Percentiles rank a stretch among this genome's conserved stretches.
Evolutionary conservation across 768 basidiomycete genomes (phyloP).

Genomic region (Gelatoporia subvermispora): DNA sequence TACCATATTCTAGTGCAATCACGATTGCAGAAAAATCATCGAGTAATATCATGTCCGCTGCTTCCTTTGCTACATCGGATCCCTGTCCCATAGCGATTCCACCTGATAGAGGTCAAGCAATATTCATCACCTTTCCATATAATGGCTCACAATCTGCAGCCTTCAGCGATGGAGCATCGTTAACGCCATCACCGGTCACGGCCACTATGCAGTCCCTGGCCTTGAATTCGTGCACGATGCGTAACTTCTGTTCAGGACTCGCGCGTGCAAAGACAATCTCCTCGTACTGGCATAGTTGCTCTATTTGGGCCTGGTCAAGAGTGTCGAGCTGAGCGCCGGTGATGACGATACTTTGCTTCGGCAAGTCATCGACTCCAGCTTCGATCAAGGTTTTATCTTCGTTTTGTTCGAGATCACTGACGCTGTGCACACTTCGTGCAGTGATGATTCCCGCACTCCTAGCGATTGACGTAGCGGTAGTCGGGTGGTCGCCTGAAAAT

Average conservation of each 20-base stretch:
- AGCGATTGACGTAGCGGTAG: conserved; percentile 58
- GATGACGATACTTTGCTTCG: conserved; percentile 33
- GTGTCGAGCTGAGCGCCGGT: conserved; percentile 31
- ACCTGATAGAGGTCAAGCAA: conserved; percentile 23
- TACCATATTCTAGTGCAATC: conserved; percentile 55
- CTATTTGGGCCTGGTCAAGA: conserved; percentile 12
- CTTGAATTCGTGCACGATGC: conserved; percentile 57
- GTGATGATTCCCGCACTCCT: conserved; percentile 57
- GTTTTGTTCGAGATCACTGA: conserved; percentile 27
- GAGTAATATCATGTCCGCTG: conserved; percentile 56
- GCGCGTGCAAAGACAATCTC: conserved; percentile 57
- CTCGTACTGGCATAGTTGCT: conserved; percentile 26
- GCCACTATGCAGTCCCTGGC: conserved; percentile 44
- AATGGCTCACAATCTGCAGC: conserved; percentile 38
- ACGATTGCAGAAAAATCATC: conserved; percentile 63
- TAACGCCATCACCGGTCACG: conserved; percentile 63
- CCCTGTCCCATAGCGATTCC: conserved; percentile 54
- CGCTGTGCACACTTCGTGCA: conserved; percentile 18
- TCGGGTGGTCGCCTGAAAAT: conserved; percentile 42
- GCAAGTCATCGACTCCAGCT: conserved; percentile 14
- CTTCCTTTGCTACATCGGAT: conserved; percentile 49
- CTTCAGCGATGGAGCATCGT: conserved; percentile 51
- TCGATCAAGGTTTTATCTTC: too few relatives aligned
- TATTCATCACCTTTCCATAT: too few relatives aligned
- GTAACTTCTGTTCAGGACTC: conserved; percentile 56